phyloP scores from a whole-genome alignment of 2,329 filamentous ascomycete genomes.

The Botrytis pseudocinerea region DNA sequence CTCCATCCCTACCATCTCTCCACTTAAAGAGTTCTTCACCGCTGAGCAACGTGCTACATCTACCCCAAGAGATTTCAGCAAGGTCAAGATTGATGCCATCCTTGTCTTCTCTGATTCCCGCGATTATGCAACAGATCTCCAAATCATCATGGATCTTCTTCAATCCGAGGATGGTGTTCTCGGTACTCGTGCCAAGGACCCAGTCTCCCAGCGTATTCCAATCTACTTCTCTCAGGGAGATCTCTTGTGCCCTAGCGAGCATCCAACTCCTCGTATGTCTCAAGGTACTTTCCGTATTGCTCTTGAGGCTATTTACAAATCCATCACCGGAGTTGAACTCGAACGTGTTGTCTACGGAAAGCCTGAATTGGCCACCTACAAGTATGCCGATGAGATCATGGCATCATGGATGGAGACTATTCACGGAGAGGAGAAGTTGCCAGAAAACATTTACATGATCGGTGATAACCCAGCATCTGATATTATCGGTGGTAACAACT shows the following conservation, averaged over 20 bases:
- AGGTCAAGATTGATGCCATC: conserved; percentile 72
- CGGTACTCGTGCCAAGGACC: conserved; percentile 65
- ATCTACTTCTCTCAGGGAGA: conserved; percentile 73
- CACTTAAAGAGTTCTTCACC: conserved; percentile 65
- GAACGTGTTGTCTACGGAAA: conserved; percentile 78
- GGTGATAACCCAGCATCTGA: conserved; percentile 74
- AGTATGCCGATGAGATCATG: conserved; percentile 74
- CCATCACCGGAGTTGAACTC: conserved; percentile 67
- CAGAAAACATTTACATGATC: conserved; percentile 71
- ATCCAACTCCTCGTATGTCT: conserved; percentile 68
- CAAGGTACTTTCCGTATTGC: conserved; percentile 75
- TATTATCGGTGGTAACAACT: conserved; percentile 76
- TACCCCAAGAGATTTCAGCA: conserved; percentile 61
- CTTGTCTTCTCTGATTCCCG: conserved; percentile 73
- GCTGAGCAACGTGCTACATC: conserved; percentile 67
- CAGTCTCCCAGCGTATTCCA: conserved; percentile 65
- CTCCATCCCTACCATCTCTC: conserved; percentile 67
- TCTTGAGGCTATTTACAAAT: conserved; percentile 72
- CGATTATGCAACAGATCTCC: conserved; percentile 74
- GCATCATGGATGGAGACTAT: conserved; percentile 74
- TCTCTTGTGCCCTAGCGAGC: conserved; percentile 63
- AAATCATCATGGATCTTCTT: conserved; percentile 74
- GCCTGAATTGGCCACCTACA: conserved; percentile 74
- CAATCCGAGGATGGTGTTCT: conserved; percentile 67
- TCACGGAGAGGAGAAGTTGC: conserved; percentile 56